Evolutionary conservation across 2,329 filamentous ascomycete species (phyloP).

Genomic region (Cladosporium sp.): DNA sequence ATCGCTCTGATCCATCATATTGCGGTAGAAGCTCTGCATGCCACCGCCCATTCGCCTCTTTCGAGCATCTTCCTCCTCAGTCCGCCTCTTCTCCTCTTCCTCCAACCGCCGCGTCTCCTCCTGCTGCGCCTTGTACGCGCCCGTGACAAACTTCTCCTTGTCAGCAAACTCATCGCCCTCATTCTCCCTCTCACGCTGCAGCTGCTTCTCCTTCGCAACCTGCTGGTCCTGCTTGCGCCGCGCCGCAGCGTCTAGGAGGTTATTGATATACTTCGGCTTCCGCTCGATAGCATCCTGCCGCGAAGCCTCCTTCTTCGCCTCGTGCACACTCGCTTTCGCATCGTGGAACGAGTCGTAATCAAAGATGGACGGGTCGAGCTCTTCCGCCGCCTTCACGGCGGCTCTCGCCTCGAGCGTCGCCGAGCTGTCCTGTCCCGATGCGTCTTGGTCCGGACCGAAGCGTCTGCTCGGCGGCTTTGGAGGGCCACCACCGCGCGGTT

Average conservation of each 20-base stretch:
- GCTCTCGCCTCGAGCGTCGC: conserved; percentile 57
- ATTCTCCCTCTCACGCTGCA: conserved; percentile 69
- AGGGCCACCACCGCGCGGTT: conserved; percentile 27
- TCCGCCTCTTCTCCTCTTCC: conserved; percentile 61
- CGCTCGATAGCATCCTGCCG: conserved; percentile 51
- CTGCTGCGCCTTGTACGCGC: conserved; percentile 74
- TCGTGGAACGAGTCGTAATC: conserved; percentile 83
- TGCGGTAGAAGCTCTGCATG: conserved; percentile 73
- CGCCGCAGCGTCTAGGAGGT: conserved; percentile 65
- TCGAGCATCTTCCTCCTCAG: conserved; percentile 59
- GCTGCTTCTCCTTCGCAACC: conserved; percentile 72
- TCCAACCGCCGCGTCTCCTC: conserved; percentile 66
- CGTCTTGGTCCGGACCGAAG: conserved; percentile 38
- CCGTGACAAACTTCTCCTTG: conserved; percentile 82
- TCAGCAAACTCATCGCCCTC: conserved; percentile 76
- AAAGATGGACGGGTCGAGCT: conserved; percentile 68
- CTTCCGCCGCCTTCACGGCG: conserved; percentile 58
- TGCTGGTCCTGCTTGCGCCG: conserved; percentile 70
- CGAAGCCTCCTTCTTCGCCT: conserved; percentile 51
- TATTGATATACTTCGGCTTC: conserved; percentile 73
- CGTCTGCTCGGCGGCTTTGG: conserved; percentile 35
- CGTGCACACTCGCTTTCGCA: conserved; percentile 54
- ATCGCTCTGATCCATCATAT: conserved; percentile 65
- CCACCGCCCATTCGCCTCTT: conserved; percentile 57
- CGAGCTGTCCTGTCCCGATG: conserved; percentile 56